Conservation (phyloP, 441 rosid species). For the Kokia cookei region DNA sequence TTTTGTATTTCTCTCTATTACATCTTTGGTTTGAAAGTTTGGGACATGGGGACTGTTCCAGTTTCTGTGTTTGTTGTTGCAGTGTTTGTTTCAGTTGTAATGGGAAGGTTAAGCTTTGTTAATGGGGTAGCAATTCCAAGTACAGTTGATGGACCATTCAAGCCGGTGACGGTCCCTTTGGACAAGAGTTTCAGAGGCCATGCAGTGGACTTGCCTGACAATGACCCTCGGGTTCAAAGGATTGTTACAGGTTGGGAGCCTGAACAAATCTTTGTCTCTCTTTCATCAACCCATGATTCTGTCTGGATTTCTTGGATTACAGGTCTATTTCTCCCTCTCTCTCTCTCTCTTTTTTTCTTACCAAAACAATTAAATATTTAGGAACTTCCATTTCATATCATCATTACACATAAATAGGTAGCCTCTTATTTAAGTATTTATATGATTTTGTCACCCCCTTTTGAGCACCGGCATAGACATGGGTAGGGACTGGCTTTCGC, state of each 20-base stretch:
- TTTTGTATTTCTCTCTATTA: neutral
- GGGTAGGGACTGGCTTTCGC: too few species aligned
- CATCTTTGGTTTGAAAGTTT: neutral
- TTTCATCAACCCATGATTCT: conserved; percentile 48
- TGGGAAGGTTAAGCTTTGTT: conserved; percentile 12
- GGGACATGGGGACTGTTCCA: neutral
- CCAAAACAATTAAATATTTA: too few species aligned
- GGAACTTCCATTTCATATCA: too few species aligned
- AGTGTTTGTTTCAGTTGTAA: neutral
- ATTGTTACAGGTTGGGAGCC: conserved; percentile 41
- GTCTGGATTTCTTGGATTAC: conserved; percentile 90
- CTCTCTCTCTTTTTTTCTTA: neutral
- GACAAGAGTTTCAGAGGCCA: conserved; percentile 48
- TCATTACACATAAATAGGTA: too few species aligned
- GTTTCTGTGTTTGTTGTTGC: neutral
- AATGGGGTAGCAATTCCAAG: conserved; percentile 31
- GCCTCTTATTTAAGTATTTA: too few species aligned
- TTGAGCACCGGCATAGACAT: too few species aligned
- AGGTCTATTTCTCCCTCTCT: conserved; percentile 28
- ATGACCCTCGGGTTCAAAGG: conserved; percentile 45
- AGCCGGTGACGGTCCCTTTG: conserved; percentile 58
- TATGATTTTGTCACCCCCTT: too few species aligned
- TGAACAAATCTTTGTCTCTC: conserved; percentile 78
- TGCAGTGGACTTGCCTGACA: conserved; percentile 64
- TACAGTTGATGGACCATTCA: conserved; percentile 74